Evolutionary conservation across 495 filamentous ascomycete species (phyloP), one percentile per base, ranked within the genome.

Genomic region (Trichoderma orchidacearum): DNA sequence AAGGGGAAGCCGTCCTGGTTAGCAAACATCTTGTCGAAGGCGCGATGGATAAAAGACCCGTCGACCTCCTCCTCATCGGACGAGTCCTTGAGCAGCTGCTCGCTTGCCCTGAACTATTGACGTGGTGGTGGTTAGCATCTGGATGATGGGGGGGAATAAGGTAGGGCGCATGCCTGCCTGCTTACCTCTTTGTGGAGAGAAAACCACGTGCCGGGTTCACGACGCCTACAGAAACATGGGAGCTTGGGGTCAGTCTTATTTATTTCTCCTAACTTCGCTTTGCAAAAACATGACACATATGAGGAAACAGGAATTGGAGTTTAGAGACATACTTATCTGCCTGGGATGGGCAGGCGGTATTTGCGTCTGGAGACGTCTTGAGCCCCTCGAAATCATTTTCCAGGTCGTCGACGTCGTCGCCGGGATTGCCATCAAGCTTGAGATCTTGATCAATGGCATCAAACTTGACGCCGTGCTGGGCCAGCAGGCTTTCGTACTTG

Each of bases 1-100:
- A 86, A 85, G 18, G 82, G 75, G 60, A 82, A 86, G 54, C 76
- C 74, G 62, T 80, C 73, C 51, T 67, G 65, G 56, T 74, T 73
- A 13, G 70, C 69, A 53, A 75, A 79, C 72, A 80, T 78, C 48
- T 65, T 69, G 57, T 80, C 77, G 60, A 73, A 80, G 36, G 76
- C 76, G 62, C 75, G 67, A 58, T 79, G 75, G 59, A 73, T 79
- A 52, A 70, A 76, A 41, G 68, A 77, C 21, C 13, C 7, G 25
- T 68, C 70, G 41, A 80, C 78, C 32, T 73, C 69, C 32, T 85
- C 83, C 52, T 86, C 81, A 25, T 86, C 83, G 13, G 80, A 81
- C 1, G 77, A 79, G 55, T 79, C 79, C 54, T 74, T 71, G 13
- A 80, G 11, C 23, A 60, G 41, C 30, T 77, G 72, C 30, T 69